phyloP scores from a whole-genome alignment of 345 rosid species.

The Psidium guajava region DNA sequence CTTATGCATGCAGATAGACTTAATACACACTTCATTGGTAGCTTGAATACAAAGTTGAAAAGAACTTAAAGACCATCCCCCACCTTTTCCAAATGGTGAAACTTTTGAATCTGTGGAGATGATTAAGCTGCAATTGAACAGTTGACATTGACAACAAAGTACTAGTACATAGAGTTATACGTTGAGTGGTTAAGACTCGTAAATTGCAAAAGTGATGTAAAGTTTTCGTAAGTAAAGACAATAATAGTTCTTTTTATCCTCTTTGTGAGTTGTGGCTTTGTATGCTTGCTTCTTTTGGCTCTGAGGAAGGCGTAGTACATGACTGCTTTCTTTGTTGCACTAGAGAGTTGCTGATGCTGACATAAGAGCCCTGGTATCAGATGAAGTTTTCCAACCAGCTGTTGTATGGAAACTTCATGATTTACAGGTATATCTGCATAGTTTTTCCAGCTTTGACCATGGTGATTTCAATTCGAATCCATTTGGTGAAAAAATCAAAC shows the following conservation, averaged over 20 bases:
- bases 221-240: not conserved
- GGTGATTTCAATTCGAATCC: not conserved
- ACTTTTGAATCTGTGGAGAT: not conserved
- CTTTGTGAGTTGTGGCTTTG: not conserved
- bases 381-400: conserved; percentile 92
- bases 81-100: not conserved
- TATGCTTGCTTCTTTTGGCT: not conserved
- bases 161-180: not conserved
- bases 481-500: not conserved
- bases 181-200: not conserved
- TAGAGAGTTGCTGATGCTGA: conserved; percentile 91
- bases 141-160: not conserved
- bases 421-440: conserved; percentile 50
- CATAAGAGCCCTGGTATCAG: conserved; percentile 82
- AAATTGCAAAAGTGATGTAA: not conserved
- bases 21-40: not conserved
- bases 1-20: not conserved
- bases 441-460: not conserved
- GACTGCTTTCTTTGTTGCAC: not conserved
- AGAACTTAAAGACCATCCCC: not conserved
- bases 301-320: not conserved
- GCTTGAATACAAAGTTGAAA: not conserved
- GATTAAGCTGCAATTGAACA: not conserved
- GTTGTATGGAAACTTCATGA: conserved; percentile 72
- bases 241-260: not conserved